Conservation (phyloP, 2,329 filamentous ascomycete species). For the Ophioceras dolichostomum region DNA sequence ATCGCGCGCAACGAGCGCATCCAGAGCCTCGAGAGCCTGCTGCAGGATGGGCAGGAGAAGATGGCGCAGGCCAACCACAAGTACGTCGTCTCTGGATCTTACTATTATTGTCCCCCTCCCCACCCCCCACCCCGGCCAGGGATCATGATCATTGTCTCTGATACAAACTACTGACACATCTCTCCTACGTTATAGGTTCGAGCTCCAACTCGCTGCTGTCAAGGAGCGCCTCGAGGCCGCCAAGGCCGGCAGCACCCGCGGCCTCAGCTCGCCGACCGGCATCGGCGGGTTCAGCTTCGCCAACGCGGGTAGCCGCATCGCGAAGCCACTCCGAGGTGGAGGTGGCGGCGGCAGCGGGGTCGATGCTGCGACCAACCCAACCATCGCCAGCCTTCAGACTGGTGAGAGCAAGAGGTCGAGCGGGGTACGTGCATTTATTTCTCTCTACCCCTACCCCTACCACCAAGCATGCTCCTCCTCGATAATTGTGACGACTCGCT, state of each 20-base stretch:
- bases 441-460: neutral
- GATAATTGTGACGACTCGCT: neutral
- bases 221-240: slow-evolving; percentile 96
- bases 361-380: slow-evolving; percentile 34
- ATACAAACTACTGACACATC: slow-evolving; percentile 1
- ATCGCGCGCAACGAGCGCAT: slow-evolving; percentile 96
- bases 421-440: slow-evolving; percentile 3
- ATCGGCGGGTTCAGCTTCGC: slow-evolving; percentile 61
- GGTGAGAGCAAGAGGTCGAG: slow-evolving; percentile 58
- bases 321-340: slow-evolving; percentile 56
- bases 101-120: neutral
- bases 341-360: slow-evolving; percentile 30
- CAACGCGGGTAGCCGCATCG: slow-evolving; percentile 52
- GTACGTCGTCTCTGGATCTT: slow-evolving; percentile 40
- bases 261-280: slow-evolving; percentile 52
- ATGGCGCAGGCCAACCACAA: slow-evolving; percentile 93
- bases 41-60: slow-evolving; percentile 98
- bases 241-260: slow-evolving; percentile 82
- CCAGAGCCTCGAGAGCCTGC: slow-evolving; percentile 77
- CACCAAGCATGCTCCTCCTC: slow-evolving; percentile 3
- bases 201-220: slow-evolving; percentile 90
- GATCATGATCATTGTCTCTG: neutral
- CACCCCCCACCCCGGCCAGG: slow-evolving; percentile 3
- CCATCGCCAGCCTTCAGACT: slow-evolving; percentile 46
- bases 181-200: slow-evolving; percentile 55